phyloP scores from a whole-genome alignment of 2,329 filamentous ascomycete species.

The Diaporthe aspalathi region DNA sequence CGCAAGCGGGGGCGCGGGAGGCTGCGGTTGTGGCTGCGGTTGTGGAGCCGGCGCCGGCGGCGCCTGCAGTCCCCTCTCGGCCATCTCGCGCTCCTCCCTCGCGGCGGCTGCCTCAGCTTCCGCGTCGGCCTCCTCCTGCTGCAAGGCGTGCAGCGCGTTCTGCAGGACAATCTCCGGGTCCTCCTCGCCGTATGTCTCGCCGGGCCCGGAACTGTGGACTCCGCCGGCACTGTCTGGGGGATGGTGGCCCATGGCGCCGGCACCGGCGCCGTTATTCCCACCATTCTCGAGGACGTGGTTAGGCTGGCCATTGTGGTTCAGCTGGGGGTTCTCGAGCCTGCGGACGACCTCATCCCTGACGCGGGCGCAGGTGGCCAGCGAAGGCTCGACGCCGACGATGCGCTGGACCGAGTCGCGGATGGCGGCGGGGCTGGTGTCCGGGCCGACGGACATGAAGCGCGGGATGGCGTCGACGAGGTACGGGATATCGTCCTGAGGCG shows the following conservation, averaged over 20 bases:
- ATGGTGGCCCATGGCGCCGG: conserved; percentile 9
- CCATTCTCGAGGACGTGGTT: conserved; percentile 36
- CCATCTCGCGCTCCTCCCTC: conserved; percentile 63
- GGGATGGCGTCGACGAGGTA: conserved; percentile 72
- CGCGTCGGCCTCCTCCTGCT: conserved; percentile 69
- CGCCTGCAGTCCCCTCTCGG: conserved; percentile 52
- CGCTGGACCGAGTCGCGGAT: conserved; percentile 69
- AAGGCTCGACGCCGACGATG: conserved; percentile 66
- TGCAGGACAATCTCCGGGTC: conserved; percentile 70
- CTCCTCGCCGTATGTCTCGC: conserved; percentile 57
- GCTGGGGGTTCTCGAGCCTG: conserved; percentile 49
- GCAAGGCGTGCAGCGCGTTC: conserved; percentile 68
- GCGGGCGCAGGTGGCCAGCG: conserved; percentile 64
- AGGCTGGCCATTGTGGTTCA: conserved; percentile 39
- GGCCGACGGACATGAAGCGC: conserved; percentile 67
- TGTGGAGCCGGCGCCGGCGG: not conserved
- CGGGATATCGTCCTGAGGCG: conserved; percentile 66
- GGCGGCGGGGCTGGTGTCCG: conserved; percentile 69
- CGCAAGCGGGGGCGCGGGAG: conserved; percentile 40
- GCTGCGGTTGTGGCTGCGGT: not conserved
- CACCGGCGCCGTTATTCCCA: conserved; percentile 36
- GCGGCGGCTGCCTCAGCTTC: conserved; percentile 67
- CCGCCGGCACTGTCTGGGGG: conserved; percentile 38
- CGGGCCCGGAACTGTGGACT: conserved; percentile 40
- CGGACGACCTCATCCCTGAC: conserved; percentile 69